phyloP scores from a whole-genome alignment of 192 early-diverging fungal species.

The Rhizophagus prolifer region DNA sequence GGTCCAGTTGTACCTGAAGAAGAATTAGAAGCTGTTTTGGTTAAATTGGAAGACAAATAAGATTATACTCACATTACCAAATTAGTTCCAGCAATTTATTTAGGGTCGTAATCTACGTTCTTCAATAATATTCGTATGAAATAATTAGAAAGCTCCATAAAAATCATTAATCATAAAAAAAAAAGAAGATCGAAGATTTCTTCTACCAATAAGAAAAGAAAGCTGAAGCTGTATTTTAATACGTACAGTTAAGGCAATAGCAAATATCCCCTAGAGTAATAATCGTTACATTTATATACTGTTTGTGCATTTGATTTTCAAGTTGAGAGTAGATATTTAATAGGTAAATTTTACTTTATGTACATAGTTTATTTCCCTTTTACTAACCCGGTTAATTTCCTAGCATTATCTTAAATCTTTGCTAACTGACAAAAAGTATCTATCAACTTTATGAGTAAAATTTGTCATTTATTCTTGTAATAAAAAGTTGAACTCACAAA shows the following conservation, averaged over 20 bases:
- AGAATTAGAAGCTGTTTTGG: constrained; percentile 33
- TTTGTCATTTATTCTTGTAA: too few relatives aligned
- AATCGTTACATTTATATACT: neutral
- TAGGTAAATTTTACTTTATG: neutral
- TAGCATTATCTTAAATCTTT: neutral
- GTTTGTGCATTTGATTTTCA: neutral
- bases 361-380: neutral
- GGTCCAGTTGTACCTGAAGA: constrained; percentile 53
- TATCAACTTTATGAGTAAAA: too few relatives aligned
- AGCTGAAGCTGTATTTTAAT: neutral
- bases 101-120: neutral
- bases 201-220: neutral
- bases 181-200: neutral
- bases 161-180: neutral
- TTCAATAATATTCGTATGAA: neutral
- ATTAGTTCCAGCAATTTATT: neutral
- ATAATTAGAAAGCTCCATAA: neutral
- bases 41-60: constrained; percentile 28
- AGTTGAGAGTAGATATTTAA: neutral
- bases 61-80: neutral
- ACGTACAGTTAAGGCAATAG: neutral
- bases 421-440: neutral
- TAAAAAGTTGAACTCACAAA: too few relatives aligned
- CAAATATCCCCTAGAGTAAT: neutral
- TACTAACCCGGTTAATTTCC: neutral